Base-by-base conservation (phyloP, 441 rosid species). In the Bruguiera hainesii region DNA sequence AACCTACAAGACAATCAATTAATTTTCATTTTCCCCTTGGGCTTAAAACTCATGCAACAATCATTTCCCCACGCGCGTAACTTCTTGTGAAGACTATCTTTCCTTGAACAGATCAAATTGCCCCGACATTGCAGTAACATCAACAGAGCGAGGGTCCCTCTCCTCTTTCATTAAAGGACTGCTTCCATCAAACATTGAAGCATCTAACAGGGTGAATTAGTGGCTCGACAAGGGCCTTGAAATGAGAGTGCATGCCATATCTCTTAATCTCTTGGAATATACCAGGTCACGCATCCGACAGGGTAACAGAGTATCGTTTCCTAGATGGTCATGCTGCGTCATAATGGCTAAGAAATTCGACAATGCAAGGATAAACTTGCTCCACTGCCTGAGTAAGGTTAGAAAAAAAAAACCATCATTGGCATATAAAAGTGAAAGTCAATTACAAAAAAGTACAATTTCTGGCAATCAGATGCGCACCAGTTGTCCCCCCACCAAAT, bases 291-390 rank as follows among this genome's bases (percentile, higher is more conserved):
- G 39, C 63, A 21, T 29, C 50, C 8, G 26, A 11, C 18, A 8
- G 4, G 20, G 31, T 13, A 52, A 56, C 21, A 33, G 26, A 20
- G 69, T 48, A 65, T 71, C 13, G 13, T 16, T 53, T 31, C 61
- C 62, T 57, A 59, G 65, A 66, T 28, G 39, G 60, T 76, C 76
- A 75, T 69, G 69, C 61, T 25, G 70, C 72, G 73, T 93, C 98
- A 61, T 86, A 72, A 37, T 66, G 71, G 78, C 78, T 56, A 42
- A 94, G 89, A 72, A 88, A 94, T 65, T 89, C 72, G 30, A 88
- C 64, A 80, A 91, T 84, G 72, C 84, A 86, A 26, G 99, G 97
- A 79, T 91, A 94, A 30, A 94, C 80, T 81, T 88, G 91, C 82
- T 89, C 89, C 85, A 82, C 85, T 0, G 97, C 98, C 98, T 91